Evolutionary conservation across 148 eudicot species (phyloP), one percentile per base, ranked within the genome.

Genomic region (Cornus kousa): DNA sequence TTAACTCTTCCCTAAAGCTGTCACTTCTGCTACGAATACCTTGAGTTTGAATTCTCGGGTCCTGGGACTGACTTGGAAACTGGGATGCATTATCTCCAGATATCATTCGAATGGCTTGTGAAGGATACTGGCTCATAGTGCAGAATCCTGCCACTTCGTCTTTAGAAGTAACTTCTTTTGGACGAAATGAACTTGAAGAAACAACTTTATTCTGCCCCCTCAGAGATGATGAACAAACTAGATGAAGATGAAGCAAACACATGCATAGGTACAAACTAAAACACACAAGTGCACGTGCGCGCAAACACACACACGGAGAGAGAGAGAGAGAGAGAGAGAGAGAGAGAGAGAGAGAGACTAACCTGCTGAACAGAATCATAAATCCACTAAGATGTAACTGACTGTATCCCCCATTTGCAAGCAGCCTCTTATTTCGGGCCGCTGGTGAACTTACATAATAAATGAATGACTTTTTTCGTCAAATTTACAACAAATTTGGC

Each of bases 401-500:
- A 59, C 39, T 85, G 88, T 72, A 90, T 78, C 57, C 98, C 94
- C 89, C 89, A 93, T 83, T 87, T 92, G 85, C 87, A 73, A 71
- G 98, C 93, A 87, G 89, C 92, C 77, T 88, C 89, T 67, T 90
- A 93, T 82, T 96, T 96, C 55, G 88, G 88, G 80, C 99, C 99
- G 84, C 81, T 84, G 71, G 90, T 84, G 76, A 90, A 96, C 82
- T 93, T 92, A 76, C 98, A 96, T 57, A 96, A 57, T 72, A 96
- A 83, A 86, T 96, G 97, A 62, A 92, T 96, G 82, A 92, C 91
- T 64, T 82, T 96, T 79, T 84, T 91, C 40, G 86, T 93, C 67
- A 93, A 87, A 74, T 83, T 92, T 48, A 89, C 90, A 48, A 50
- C 85, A 79, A 89, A 90, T 82, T 84, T 90, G 78, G 89, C 97